Percentiles rank a stretch among this genome's conserved stretches.
Conservation (phyloP, 495 filamentous ascomycete genomes). For the Trichoderma erinaceum region DNA sequence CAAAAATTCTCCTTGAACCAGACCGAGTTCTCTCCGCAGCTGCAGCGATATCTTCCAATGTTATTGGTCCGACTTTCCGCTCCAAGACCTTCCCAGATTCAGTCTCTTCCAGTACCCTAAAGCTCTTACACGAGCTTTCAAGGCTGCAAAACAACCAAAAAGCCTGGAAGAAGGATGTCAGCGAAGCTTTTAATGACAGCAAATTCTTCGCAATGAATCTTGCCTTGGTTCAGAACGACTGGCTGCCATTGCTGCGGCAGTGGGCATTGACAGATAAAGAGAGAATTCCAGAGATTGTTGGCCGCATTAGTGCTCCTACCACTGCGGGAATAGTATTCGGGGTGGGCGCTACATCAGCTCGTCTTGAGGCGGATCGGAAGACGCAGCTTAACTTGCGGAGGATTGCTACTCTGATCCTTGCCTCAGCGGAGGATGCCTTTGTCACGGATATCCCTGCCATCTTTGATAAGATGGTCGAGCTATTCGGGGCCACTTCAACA, state of each 20-base stretch:
- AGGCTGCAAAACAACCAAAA: constrained; percentile 75
- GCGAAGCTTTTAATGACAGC: constrained; percentile 85
- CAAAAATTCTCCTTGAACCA: constrained; percentile 77
- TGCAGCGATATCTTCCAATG: constrained; percentile 70
- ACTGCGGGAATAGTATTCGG: constrained; percentile 98
- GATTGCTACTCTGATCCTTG: constrained; percentile 69
- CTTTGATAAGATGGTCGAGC: constrained; percentile 78
- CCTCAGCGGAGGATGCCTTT: constrained; percentile 68
- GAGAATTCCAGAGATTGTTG: constrained; percentile 71
- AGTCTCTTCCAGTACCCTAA: constrained; percentile 61
- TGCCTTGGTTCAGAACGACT: constrained; percentile 59
- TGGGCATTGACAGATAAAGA: constrained; percentile 84
- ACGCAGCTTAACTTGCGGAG: constrained; percentile 86
- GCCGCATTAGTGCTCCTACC: constrained; percentile 73
- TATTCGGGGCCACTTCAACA: constrained; percentile 75
- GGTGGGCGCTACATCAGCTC: constrained; percentile 89
- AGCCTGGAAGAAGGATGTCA: constrained; percentile 85
- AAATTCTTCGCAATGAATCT: constrained; percentile 70
- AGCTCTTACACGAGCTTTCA: constrained; percentile 69
- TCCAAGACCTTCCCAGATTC: constrained; percentile 87
- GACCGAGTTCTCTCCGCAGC: constrained; percentile 76
- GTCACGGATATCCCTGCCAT: constrained; percentile 65
- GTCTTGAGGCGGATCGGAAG: constrained; percentile 87
- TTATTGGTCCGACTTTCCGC: constrained; percentile 76
- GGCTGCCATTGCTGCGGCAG: constrained; percentile 78